These are phyloP conservation scores for Tolypocladium cylindrosporum DNA, from an alignment of 2,329 filamentous ascomycete genomes.

Conservation along the genomic window DNA sequence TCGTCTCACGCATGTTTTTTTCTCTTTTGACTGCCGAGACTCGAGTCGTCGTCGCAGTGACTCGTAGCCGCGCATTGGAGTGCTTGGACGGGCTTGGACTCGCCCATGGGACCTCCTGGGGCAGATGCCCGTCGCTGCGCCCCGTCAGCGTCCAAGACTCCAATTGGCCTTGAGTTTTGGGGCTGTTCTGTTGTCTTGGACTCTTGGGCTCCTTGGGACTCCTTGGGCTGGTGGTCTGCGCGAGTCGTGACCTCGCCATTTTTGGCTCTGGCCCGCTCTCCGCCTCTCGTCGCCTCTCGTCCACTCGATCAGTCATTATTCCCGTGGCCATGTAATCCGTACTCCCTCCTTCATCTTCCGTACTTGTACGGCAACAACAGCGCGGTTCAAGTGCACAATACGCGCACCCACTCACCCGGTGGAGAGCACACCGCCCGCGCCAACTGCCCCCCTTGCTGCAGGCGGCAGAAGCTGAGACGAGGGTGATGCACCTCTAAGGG, in stretches of 20 bases:
- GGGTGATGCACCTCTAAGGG: neutral
- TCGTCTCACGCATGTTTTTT: neutral
- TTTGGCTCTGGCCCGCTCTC: neutral
- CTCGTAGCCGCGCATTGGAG: neutral
- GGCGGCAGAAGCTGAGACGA: neutral
- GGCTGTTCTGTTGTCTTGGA: neutral
- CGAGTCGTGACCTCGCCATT: slow-evolving; percentile 1
- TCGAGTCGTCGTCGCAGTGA: neutral
- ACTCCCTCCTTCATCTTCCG: too few relatives aligned
- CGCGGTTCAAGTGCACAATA: too few relatives aligned
- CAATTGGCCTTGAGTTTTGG: neutral
- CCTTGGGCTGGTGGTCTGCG: neutral
- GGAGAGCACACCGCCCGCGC: neutral
- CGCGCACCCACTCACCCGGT: neutral
- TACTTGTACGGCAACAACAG: neutral
- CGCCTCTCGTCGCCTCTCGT: neutral
- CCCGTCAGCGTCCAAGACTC: neutral
- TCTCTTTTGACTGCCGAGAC: neutral
- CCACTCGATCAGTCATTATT: neutral
- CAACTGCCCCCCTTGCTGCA: neutral
- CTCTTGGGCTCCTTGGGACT: neutral
- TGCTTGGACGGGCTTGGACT: neutral
- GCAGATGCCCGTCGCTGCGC: neutral
- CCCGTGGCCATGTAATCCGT: neutral
- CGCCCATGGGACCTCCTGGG: neutral